Evolutionary conservation across 768 basidiomycete genomes (phyloP).

Genomic region (Hygrocybe coccinea): DNA sequence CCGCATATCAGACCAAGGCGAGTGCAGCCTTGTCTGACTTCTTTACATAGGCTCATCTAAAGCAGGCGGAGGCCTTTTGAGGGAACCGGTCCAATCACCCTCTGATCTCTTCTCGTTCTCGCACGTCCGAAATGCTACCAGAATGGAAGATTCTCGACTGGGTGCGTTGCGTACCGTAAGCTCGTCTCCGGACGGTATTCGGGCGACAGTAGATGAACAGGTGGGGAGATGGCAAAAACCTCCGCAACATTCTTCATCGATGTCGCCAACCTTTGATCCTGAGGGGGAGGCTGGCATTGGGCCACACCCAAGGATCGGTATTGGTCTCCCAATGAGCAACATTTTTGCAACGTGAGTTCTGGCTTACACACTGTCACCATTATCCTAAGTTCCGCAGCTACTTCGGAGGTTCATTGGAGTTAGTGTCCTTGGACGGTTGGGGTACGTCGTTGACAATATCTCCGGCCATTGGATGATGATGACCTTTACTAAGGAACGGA

Average conservation of each 20-base stretch:
- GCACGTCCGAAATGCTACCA: conserved; percentile 69
- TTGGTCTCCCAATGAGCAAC: conserved; percentile 85
- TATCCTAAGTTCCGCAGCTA: conserved; percentile 44
- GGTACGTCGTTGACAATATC: conserved; percentile 43
- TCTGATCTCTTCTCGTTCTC: conserved; percentile 88
- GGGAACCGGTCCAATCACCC: conserved; percentile 48
- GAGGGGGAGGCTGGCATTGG: conserved; percentile 44
- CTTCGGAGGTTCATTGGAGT: conserved; percentile 75
- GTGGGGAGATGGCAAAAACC: conserved; percentile 43
- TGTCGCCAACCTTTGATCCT: conserved; percentile 22
- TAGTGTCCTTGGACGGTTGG: conserved; percentile 80
- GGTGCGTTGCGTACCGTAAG: conserved; percentile 64
- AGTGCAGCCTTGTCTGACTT: background rate
- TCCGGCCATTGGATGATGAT: conserved; percentile 4
- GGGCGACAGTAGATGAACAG: conserved; percentile 79
- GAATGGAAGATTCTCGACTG: conserved; percentile 62
- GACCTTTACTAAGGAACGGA: conserved; percentile 57
- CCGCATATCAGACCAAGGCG: conserved; percentile 89
- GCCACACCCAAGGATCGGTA: conserved; percentile 64
- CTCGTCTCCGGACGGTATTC: conserved; percentile 56
- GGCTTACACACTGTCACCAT: background rate
- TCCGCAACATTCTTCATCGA: background rate
- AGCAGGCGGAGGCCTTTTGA: conserved; percentile 67
- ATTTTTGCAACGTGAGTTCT: conserved; percentile 70
- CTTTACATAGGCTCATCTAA: conserved; percentile 9